Evolutionary conservation across 2,329 filamentous ascomycete genomes (phyloP), one percentile per base, ranked within the genome.

Genomic region (Cladorrhinum sp.): DNA sequence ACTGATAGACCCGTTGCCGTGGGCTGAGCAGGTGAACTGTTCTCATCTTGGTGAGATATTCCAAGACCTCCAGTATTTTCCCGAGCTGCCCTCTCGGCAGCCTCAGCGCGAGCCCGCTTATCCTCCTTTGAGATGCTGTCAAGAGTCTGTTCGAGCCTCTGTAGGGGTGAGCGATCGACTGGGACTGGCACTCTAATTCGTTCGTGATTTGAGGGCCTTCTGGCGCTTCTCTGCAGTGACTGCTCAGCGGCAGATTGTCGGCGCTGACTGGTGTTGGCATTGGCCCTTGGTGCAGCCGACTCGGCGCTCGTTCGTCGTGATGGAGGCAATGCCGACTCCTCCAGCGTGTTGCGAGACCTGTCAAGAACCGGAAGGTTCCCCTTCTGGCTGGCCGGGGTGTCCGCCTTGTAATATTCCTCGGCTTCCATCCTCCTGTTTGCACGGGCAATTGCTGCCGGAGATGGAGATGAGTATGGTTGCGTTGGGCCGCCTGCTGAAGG

Each of bases 111-210:
- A 8, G 92, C 92, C 65, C 93, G 85, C 74, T 96, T 96, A 75
- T 97, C 93, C 76, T 97, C 93, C 74, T 97, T 98, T 73, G 90
- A 96, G 74, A 97, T 93, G 76, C 90, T 92, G 74, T 89, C 90
- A 70, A 98, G 83, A 69, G 91, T 95, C 70, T 91, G 85, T 78
- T 99, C 93, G 67, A 99, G 84, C 78, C 89, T 95, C 75, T 99
- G 93, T 56, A 99, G 82, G 56, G 96, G 95, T 64, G 93, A 98
- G 69, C 90, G 86, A 72, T 96, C 89, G 60, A 88, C 83, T 70
- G 93, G 90, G 76, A 90, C 86, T 45, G 41, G n/a, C 77, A 81
- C 79, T 79, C 78, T 83, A 59, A 79, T 76, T 65, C 79, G 77
- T 66, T 78, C 76, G 55, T 67, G 74, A 48, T 71, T 60, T 4